phyloP scores from a whole-genome alignment of 2,329 filamentous ascomycete species.

The Elsinoe fawcettii region DNA sequence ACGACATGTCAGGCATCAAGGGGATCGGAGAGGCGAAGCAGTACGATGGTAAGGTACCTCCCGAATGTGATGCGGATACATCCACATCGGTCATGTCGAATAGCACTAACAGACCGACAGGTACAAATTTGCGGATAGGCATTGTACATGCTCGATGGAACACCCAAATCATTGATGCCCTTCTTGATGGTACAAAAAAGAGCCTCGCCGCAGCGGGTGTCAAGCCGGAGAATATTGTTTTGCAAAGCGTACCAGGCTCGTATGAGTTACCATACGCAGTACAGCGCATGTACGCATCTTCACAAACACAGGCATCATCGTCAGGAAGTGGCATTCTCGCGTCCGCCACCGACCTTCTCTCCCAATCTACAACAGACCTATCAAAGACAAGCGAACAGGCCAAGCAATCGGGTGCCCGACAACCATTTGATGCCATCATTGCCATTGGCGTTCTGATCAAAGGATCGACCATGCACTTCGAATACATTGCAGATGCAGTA shows the following conservation, averaged over 20 bases:
- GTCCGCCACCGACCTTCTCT: slow-evolving; percentile 69
- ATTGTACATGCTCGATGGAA: slow-evolving; percentile 98
- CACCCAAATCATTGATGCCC: slow-evolving; percentile 72
- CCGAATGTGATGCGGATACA: slow-evolving; percentile 14
- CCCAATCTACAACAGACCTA: slow-evolving; percentile 58
- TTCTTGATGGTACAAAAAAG: slow-evolving; percentile 72
- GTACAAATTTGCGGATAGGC: slow-evolving; percentile 67
- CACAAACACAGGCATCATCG: slow-evolving; percentile 60
- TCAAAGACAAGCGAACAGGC: slow-evolving; percentile 34
- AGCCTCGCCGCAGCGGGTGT: slow-evolving; percentile 74
- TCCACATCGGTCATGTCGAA: slow-evolving; percentile 46
- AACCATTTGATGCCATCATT: slow-evolving; percentile 85
- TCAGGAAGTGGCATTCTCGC: slow-evolving; percentile 51
- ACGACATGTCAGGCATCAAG: slow-evolving; percentile 49
- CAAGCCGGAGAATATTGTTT: slow-evolving; percentile 75
- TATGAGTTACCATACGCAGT: slow-evolving; percentile 92
- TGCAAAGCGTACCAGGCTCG: slow-evolving; percentile 83
- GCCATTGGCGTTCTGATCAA: slow-evolving; percentile 96
- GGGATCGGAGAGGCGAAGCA: slow-evolving; percentile 53
- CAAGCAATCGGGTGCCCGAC: slow-evolving; percentile 32
- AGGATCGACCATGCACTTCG: slow-evolving; percentile 98
- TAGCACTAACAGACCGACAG: slow-evolving; percentile 51
- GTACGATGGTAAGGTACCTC: slow-evolving; percentile 45
- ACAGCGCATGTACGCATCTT: slow-evolving; percentile 56
- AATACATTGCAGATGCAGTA: slow-evolving; percentile 91